A percentile compares a stretch with the other conserved stretches of the same genome.
These are phyloP conservation scores for Dryas octopetala DNA, from an alignment of 306 rosid genomes.

Conservation along the genomic window DNA sequence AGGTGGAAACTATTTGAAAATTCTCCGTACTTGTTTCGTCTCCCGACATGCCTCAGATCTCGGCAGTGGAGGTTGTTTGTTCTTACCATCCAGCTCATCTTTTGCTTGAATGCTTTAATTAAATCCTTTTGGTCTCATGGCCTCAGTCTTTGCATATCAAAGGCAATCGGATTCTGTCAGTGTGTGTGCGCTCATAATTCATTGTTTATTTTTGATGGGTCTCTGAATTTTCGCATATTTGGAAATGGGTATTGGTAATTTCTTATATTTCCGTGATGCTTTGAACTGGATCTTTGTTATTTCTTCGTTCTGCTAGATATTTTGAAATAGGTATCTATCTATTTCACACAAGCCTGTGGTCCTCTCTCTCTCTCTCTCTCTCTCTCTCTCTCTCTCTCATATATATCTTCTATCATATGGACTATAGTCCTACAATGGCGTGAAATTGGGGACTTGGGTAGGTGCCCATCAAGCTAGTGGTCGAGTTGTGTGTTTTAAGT, in stretches of 20 bases:
- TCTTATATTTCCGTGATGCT: neutral
- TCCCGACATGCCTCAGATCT: conserved; percentile 53
- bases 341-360: conserved; percentile 19
- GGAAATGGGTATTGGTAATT: conserved; percentile 13
- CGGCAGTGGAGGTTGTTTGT: conserved; percentile 14
- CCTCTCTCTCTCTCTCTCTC: conserved; percentile 23
- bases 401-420: neutral
- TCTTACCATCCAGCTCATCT: neutral
- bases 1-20: too few relatives aligned
- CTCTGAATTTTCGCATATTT: conserved; percentile 1
- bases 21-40: too few relatives aligned
- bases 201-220: conserved; percentile 8
- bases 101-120: neutral
- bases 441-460: conserved; percentile 41
- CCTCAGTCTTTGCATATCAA: neutral
- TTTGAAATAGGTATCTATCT: conserved; percentile 16
- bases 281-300: conserved; percentile 30
- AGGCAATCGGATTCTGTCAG: conserved; percentile 8
- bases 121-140: neutral
- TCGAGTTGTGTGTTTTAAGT: conserved; percentile 45
- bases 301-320: conserved; percentile 17
- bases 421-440: conserved; percentile 28
- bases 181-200: neutral
- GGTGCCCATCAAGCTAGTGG: conserved; percentile 43
- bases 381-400: neutral